Conservation (phyloP, 192 early-diverging fungal genomes). For the Coemansia sp. region DNA sequence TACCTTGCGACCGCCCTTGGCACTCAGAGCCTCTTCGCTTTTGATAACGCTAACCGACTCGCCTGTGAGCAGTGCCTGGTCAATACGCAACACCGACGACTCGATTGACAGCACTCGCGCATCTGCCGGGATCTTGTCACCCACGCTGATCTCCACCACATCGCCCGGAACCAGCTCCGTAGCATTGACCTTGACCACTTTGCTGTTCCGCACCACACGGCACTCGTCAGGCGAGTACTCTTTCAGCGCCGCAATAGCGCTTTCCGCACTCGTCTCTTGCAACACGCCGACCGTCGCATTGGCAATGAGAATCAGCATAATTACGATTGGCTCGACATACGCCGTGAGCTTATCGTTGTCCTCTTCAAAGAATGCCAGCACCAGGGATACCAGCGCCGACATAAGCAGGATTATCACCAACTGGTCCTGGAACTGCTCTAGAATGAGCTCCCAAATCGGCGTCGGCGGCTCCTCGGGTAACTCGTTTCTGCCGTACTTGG, state of each 20-base stretch:
- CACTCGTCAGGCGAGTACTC: conserved; percentile 97
- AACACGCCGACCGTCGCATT: conserved; percentile 97
- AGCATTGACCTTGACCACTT: conserved; percentile 65
- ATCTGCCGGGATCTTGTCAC: conserved; percentile 97
- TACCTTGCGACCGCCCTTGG: conserved; percentile 57
- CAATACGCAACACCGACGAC: conserved; percentile 85
- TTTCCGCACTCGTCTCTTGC: conserved; percentile 96
- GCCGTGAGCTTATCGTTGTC: conserved; percentile 71
- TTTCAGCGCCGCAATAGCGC: conserved; percentile 95
- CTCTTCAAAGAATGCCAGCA: conserved; percentile 88
- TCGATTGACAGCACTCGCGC: conserved; percentile 77
- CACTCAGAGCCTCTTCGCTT: conserved; percentile 57
- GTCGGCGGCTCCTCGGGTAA: conserved; percentile 88
- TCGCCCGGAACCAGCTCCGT: conserved; percentile 94
- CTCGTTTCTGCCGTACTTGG: conserved; percentile 81
- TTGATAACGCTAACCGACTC: conserved; percentile 93
- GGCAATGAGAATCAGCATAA: conserved; percentile 95
- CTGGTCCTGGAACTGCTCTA: conserved; percentile 99
- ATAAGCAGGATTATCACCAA: conserved; percentile 92
- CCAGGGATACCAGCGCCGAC: conserved; percentile 90
- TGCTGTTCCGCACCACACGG: conserved; percentile 80
- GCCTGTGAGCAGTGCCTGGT: conserved; percentile 95
- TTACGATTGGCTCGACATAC: conserved; percentile 97
- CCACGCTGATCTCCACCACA: conserved; percentile 86
- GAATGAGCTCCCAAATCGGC: conserved; percentile 87